Percentiles rank a stretch among this genome's conserved stretches.
These are phyloP conservation scores for Mycena vulgaris DNA, from an alignment of 768 basidiomycete species.

Conservation along the genomic window DNA sequence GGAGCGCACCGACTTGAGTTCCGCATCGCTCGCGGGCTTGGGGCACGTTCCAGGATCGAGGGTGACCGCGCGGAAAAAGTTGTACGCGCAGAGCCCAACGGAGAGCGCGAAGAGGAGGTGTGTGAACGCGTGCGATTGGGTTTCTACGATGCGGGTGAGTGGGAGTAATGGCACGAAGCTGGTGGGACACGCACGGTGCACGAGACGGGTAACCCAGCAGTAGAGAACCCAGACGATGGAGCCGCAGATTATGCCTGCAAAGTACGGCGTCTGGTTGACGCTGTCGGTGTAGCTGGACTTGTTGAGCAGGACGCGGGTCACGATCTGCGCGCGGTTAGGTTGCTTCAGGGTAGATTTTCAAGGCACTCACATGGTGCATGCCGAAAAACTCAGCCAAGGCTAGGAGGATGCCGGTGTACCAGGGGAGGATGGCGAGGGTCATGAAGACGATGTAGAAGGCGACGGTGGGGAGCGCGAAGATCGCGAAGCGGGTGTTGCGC, in stretches of 20 bases:
- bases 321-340: conserved; percentile 64
- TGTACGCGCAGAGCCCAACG: conserved; percentile 84
- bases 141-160: conserved; percentile 62
- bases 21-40: conserved; percentile 84
- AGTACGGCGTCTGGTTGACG: conserved; percentile 92
- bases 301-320: conserved; percentile 89
- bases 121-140: conserved; percentile 80
- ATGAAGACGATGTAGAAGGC: conserved; percentile 89
- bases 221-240: conserved; percentile 91
- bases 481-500: conserved; percentile 87
- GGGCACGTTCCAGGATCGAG: conserved; percentile 94
- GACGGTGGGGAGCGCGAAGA: conserved; percentile 84
- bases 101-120: conserved; percentile 84
- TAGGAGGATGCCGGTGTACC: conserved; percentile 90
- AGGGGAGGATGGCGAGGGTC: conserved; percentile 87
- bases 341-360: conserved; percentile 18
- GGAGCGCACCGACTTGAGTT: conserved; percentile 84
- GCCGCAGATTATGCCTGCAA: conserved; percentile 89
- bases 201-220: conserved; percentile 84
- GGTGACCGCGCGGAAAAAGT: conserved; percentile 91
- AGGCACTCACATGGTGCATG: conserved; percentile 89
- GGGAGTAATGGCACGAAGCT: not conserved
- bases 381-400: conserved; percentile 91
- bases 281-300: conserved; percentile 86
- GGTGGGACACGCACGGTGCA: conserved; percentile 68